Evolutionary conservation across 768 basidiomycete species (phyloP), one percentile per base, ranked within the genome.

Genomic region (Pleurotus cornucopiae): DNA sequence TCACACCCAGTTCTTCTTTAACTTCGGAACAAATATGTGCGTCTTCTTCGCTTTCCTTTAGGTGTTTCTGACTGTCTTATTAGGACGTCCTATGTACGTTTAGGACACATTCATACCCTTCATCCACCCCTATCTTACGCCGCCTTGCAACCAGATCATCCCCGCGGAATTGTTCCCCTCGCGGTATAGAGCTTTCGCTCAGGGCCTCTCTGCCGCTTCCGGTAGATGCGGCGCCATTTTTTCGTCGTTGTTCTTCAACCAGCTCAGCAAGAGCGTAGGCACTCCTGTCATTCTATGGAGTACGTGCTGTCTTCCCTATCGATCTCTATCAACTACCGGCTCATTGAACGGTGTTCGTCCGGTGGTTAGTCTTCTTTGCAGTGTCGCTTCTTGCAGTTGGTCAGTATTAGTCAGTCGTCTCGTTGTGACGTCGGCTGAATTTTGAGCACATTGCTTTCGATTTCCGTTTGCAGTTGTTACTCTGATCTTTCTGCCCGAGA

Each of bases 151-250:
- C 16, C 21, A 41, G 26, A 54, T 47, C 2, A 21, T 49, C 64
- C 86, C 89, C 2, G 85, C 85, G 3, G 88, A 89, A 69, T 83
- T 89, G 12, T 90, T 89, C 75, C 90, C 89, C 0, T 91, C 90
- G 1, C 75, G 83, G 38, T 89, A 82, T 69, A 78, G 84, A 44
- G 86, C 85, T 21, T 79, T 79, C 46, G 88, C 88, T 11, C 89
- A 91, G 65, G 89, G 89, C 23, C 71, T 89, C 11, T 84, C 82
- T 1, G 89, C 90, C 2, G 90, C 88, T 0, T 71, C 71, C 43
- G 90, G 90, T 16, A 91, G 91, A 66, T 73, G 71, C 0, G 90
- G 89, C 53, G 90, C 89, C 0, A 89, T 92, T 73, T 78, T 89
- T 59, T 83, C 85, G 6, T 83, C 86, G 1, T 78, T 90, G 45